Conservation (phyloP, 1,284 basidiomycete species). For the Ceratobasidium papillatum region DNA sequence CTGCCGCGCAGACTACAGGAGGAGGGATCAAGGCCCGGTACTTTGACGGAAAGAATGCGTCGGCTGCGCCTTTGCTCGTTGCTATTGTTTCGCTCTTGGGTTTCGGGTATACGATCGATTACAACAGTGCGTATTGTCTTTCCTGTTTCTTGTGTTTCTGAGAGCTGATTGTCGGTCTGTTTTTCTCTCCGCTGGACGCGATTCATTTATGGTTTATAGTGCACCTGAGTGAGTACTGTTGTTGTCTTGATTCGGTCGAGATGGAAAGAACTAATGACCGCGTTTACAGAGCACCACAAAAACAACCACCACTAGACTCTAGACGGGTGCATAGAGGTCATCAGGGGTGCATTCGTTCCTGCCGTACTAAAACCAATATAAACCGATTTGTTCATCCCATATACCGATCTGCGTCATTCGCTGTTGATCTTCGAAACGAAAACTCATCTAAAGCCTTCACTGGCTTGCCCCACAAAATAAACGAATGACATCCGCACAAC, state of each 20-base stretch:
- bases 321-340: not conserved
- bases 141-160: not conserved
- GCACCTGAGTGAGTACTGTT: slow-evolving; percentile 73
- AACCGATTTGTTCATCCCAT: not conserved
- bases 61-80: slow-evolving; percentile 74
- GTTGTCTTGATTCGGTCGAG: not conserved
- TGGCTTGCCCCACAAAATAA: not conserved
- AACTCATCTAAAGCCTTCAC: slow-evolving; percentile 13
- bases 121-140: slow-evolving; percentile 77
- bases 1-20: slow-evolving; percentile 68
- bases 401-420: not conserved
- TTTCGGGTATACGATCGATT: slow-evolving; percentile 89
- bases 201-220: slow-evolving; percentile 56
- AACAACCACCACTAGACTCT: slow-evolving; percentile 74
- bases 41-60: slow-evolving; percentile 88
- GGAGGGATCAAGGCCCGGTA: slow-evolving; percentile 78
- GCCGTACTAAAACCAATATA: slow-evolving; percentile 10
- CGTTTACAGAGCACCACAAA: slow-evolving; percentile 80
- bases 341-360: slow-evolving; percentile 2
- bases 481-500: slow-evolving; percentile 39
- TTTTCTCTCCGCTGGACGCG: slow-evolving; percentile 13
- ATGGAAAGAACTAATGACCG: not conserved
- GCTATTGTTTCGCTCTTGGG: slow-evolving; percentile 80
- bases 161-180: slow-evolving; percentile 34
- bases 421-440: not conserved